Conservation (phyloP, 345 rosid species). For the Eutrema yunnanense region DNA sequence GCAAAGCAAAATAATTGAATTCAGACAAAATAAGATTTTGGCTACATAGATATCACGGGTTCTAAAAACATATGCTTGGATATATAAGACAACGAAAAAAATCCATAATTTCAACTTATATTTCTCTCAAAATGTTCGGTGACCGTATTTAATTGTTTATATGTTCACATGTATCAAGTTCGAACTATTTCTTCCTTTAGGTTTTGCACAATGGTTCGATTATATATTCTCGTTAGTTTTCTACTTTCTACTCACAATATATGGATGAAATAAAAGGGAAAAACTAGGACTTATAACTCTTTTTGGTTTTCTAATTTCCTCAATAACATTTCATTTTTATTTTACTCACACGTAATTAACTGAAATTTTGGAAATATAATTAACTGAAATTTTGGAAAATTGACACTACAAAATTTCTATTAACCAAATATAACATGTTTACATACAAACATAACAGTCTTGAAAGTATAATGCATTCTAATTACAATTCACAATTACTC, state of each 20-base stretch:
- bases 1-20: neutral
- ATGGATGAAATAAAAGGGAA: neutral
- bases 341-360: no score
- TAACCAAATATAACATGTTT: no score
- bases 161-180: neutral
- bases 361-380: no score
- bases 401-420: no score
- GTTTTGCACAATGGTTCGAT: neutral
- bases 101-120: neutral
- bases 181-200: neutral
- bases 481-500: no score
- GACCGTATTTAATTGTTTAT: neutral
- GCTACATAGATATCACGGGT: constrained; percentile 26
- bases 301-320: neutral
- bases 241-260: neutral
- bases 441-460: no score
- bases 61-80: neutral
- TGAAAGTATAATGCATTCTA: no score
- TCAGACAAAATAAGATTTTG: constrained; percentile 20
- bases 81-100: neutral
- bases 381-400: no score
- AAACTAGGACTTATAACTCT: neutral
- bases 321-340: neutral
- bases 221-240: neutral
- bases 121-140: neutral